These are phyloP conservation scores for Aspergillus calidoustus DNA, from an alignment of 2,329 filamentous ascomycete species.

Conservation along the genomic window DNA sequence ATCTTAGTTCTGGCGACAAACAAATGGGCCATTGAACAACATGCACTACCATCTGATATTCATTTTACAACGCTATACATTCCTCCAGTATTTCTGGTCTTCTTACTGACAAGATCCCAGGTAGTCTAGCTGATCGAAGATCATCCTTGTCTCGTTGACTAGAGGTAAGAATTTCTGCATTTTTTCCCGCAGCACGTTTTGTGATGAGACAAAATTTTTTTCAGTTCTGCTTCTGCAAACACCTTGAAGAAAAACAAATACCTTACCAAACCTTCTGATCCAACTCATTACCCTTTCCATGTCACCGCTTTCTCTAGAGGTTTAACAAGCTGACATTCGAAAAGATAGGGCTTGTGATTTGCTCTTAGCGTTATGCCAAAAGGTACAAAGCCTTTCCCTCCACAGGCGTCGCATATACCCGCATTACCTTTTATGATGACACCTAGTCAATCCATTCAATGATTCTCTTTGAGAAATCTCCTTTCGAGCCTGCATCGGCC, in stretches of 20 bases:
- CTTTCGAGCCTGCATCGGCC: constrained; percentile 37
- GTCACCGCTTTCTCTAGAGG: constrained; percentile 17
- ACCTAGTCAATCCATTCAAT: constrained; percentile 68
- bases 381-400: constrained; percentile 31
- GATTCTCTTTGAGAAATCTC: constrained; percentile 50
- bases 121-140: constrained; percentile 5
- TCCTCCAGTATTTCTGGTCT: constrained; percentile 5
- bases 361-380: constrained; percentile 8
- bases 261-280: constrained; percentile 62
- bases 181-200: constrained; percentile 20
- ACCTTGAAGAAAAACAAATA: constrained; percentile 62
- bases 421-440: constrained; percentile 56
- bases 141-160: background rate
- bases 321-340: constrained; percentile 21
- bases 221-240: constrained; percentile 69
- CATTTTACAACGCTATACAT: constrained; percentile 13
- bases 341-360: constrained; percentile 18
- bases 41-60: constrained; percentile 65
- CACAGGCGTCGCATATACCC: constrained; percentile 12
- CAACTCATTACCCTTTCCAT: constrained; percentile 14
- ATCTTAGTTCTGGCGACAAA: constrained; percentile 57
- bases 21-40: constrained; percentile 62
- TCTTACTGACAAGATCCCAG: constrained; percentile 18
- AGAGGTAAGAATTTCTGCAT: constrained; percentile 12
- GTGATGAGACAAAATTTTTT: constrained; percentile 57